Base-by-base conservation (phyloP, 345 rosid genomes). In the Salix exigua region DNA sequence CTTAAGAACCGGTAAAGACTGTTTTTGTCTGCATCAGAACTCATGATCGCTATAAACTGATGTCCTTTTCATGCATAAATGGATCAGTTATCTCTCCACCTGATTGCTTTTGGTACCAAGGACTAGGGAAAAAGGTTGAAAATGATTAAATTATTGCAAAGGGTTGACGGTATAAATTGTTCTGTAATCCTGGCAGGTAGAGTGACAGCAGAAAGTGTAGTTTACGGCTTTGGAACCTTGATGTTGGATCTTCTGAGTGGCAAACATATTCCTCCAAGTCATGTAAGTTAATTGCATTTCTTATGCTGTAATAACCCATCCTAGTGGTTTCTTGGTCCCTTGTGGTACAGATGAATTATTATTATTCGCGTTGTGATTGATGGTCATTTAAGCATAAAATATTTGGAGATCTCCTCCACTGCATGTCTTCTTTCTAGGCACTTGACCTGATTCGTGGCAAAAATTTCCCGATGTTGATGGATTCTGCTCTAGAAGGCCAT, bases 181-280 rank as follows among this genome's bases (percentile, higher is more conserved):
- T n/a, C 8, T 63, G 26, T 71, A 31, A 28, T 17, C 30, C 25
- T 82, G 70, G 73, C 94, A 96, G 99, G 99, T 70, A 86, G 95
- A 87, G 95, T 96, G 85, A 89, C 91, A 46, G 79, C 89, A 5
- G 99, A 94, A 80, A 96, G 99, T 82, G 95, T 94, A 26, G 92
- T 91, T 55, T 96, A 94, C 87, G 92, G 99, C 89, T 96, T 96
- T 72, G 99, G 99, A 18, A 96, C 98, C 72, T 78, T 96, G 85
- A 78, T 96, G 80, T 90, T 96, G 33, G 99, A 94, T 88, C 97
- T 96, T 85, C 88, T 94, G 76, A 91, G 99, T 71, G 99, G 98
- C 79, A 96, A 88, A 79, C 99, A 92, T 87, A 96, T 96, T 78
- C 99, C 99, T 72, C 99, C 98, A 4, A 94, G 92, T 77, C 99